Conservation (phyloP, 1,284 basidiomycete species). For the Cronartium ribicola region DNA sequence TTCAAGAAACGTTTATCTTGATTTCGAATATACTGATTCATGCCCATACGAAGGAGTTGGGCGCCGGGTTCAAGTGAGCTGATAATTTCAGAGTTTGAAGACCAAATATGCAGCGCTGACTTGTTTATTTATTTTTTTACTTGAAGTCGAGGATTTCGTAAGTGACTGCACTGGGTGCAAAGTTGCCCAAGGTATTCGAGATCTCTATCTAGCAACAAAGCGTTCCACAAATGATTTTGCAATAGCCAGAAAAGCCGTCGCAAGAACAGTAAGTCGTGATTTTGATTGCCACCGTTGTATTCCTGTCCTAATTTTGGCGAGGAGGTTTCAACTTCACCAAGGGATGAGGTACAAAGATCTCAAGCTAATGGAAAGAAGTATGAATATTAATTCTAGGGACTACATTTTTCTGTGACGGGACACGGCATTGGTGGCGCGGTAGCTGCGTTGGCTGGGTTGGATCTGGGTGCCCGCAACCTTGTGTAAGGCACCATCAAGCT, state of each 20-base stretch:
- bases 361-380: too few relatives aligned
- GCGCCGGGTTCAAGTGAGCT: constrained; percentile 8
- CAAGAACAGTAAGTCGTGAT: constrained; percentile 4
- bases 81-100: background rate
- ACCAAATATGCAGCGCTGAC: constrained; percentile 2
- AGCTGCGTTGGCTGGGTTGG: constrained; percentile 43
- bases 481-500: constrained; percentile 19
- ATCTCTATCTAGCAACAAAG: constrained; percentile 43
- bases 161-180: constrained; percentile 43
- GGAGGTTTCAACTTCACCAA: too few relatives aligned
- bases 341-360: too few relatives aligned
- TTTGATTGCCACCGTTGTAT: background rate
- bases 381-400: background rate
- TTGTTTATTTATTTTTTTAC: constrained; percentile 28
- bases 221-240: constrained; percentile 44
- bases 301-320: too few relatives aligned
- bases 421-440: constrained; percentile 43
- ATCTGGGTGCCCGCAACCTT: constrained; percentile 19
- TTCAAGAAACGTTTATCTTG: background rate
- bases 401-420: constrained; percentile 38
- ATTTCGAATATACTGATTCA: background rate
- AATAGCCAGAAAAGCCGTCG: constrained; percentile 42
- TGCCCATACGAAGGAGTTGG: constrained; percentile 1
- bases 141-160: constrained; percentile 43
- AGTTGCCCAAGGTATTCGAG: constrained; percentile 42